Evolutionary conservation across 768 basidiomycete genomes (phyloP).

Genomic region (Collybiopsis luxurians): DNA sequence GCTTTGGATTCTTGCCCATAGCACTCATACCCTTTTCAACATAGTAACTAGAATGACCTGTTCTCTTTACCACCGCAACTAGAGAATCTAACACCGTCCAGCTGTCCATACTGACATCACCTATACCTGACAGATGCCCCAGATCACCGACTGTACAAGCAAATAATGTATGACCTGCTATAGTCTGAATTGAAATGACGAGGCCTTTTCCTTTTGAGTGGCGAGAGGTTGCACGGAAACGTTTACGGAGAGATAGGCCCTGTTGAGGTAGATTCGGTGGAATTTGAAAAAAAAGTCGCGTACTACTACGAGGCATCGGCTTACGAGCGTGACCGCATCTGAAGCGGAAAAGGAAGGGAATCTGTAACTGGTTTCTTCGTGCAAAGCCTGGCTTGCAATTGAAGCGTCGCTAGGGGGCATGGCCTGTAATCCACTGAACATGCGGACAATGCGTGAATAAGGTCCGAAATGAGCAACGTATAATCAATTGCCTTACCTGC

Average conservation of each 20-base stretch:
- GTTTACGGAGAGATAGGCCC: conserved; percentile 76
- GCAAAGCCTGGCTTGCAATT: conserved; percentile 65
- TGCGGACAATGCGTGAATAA: conserved; percentile 20
- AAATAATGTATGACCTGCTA: conserved; percentile 77
- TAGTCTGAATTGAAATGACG: conserved; percentile 76
- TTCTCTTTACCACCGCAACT: conserved; percentile 74
- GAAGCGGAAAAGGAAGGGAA: conserved; percentile 73
- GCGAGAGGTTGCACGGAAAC: conserved; percentile 71
- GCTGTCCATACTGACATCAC: conserved; percentile 78
- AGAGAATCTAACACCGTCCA: conserved; percentile 80
- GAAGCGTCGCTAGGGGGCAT: conserved; percentile 71
- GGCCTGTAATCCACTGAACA: conserved; percentile 62
- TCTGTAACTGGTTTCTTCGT: conserved; percentile 67
- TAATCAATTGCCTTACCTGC: too few species aligned
- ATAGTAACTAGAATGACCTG: conserved; percentile 83
- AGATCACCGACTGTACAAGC: conserved; percentile 83
- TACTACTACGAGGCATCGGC: conserved; percentile 6
- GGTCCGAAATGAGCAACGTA: too few species aligned
- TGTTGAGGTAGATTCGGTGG: conserved; percentile 11
- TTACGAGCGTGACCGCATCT: conserved; percentile 76
- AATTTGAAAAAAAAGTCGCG: background rate
- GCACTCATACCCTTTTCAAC: conserved; percentile 86
- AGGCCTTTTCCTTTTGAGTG: conserved; percentile 79
- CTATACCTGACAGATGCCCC: conserved; percentile 60
- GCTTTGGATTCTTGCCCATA: conserved; percentile 73